Percentiles rank a stretch among this genome's conserved stretches.
phyloP scores from a whole-genome alignment of 1,139 yeast genomes.

The Yamadazyma diddensiae region DNA sequence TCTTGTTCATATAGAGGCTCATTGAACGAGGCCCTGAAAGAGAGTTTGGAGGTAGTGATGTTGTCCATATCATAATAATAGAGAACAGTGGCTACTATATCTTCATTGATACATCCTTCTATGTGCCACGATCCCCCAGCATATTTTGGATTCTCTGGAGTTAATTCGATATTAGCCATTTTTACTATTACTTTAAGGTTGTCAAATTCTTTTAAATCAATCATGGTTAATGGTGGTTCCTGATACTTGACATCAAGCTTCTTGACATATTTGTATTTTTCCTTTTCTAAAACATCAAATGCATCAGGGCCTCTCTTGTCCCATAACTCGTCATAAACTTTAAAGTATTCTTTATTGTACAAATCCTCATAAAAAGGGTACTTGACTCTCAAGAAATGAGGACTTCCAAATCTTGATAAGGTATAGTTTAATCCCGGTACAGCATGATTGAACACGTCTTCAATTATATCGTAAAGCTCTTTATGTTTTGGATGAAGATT shows the following conservation, averaged over 20 bases:
- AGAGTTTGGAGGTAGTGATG: constrained; percentile 32
- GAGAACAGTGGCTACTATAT: constrained; percentile 40
- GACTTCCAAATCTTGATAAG: constrained; percentile 23
- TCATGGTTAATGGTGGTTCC: constrained; percentile 17
- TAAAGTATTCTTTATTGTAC: constrained; percentile 5
- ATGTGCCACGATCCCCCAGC: constrained; percentile 47
- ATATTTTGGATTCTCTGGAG: constrained; percentile 40
- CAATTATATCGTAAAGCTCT: constrained; percentile 27
- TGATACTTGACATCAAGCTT: constrained; percentile 11
- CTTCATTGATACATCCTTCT: constrained; percentile 43
- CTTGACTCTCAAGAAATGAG: constrained; percentile 14
- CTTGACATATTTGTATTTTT: constrained; percentile 13
- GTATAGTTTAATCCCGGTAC: constrained; percentile 25
- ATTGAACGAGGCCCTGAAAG: constrained; percentile 29
- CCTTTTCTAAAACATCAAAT: constrained; percentile 4
- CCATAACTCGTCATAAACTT: neutral
- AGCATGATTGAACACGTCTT: constrained; percentile 20
- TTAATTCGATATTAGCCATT: constrained; percentile 34
- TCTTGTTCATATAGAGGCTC: constrained; percentile 39
- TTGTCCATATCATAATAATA: constrained; percentile 44
- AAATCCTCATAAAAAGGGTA: constrained; percentile 14
- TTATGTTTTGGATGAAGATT: constrained; percentile 34
- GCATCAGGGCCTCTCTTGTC: constrained; percentile 3
- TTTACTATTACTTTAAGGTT: constrained; percentile 38
- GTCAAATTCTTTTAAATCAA: constrained; percentile 17